Evolutionary conservation across 108 stramenopile species (phyloP), one percentile per base, ranked within the genome.

Genomic region (Discostella pseudostelligera): DNA sequence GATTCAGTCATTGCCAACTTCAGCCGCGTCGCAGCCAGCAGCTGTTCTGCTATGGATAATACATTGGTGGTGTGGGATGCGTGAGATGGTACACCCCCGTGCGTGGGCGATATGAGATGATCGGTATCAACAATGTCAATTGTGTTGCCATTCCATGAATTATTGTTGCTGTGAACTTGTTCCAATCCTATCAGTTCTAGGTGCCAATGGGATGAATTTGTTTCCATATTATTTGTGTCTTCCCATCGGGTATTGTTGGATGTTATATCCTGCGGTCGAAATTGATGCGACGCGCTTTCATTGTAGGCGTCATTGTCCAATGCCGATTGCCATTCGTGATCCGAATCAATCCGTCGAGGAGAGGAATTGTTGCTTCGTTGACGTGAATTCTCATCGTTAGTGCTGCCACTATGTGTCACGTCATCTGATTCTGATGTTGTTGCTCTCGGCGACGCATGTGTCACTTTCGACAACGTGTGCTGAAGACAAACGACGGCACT

Each of bases 1-100:
- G 71, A 58, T 57, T 78, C 71, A 12, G 59, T 55, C 49, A 78
- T n/a, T 9, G 76, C 76, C 20, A 78, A 59, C 37, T 49, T 72
- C 10, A 73, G 71, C 47, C 59, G 67, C 49, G 46, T 28, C 39
- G 72, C 72, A 1, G 66, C 65, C 19, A 78, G 50, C 43, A 67
- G 66, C 40, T 72, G 58, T 25, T 59, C 40, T 9, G 75, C 67
- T 8, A 47, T 36, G 0, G 65, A 66, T 25, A 75, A 45, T 49
- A 48, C 39, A 19, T n/a, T 37, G 32, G 37, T 56, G 16, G 55
- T 17, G 16, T 56, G n/a, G 12, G 55, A 56, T 9, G 55, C 19
- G 35, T 56, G 4, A 2, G 42, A 43, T 43, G 42, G 55, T 28
- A 14, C 25, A 26, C 25, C 12, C 55, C 28, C 35, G 32, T 39